These are phyloP conservation scores for Hypholoma sublateritium DNA, from an alignment of 768 basidiomycete genomes.

Conservation along the genomic window DNA sequence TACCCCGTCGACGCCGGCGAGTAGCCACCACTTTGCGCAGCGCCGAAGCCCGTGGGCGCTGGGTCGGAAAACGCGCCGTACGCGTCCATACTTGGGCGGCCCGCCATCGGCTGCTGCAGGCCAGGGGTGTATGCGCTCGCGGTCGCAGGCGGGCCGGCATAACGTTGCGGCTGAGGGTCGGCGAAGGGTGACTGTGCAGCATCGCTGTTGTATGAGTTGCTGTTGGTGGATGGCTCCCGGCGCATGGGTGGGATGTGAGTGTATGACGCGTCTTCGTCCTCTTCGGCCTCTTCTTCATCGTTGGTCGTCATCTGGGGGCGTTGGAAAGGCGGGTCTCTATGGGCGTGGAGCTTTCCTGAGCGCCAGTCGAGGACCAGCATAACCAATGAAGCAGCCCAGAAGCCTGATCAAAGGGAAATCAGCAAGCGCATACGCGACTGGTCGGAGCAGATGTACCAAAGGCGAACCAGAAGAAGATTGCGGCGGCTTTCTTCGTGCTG, in stretches of 20 bases:
- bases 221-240: conserved; percentile 19
- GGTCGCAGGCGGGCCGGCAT: conserved; percentile 25
- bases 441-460: conserved; percentile 52
- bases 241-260: conserved; percentile 44
- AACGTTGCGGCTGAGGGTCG: conserved; percentile 52
- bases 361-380: conserved; percentile 79
- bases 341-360: conserved; percentile 56
- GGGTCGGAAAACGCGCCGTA: conserved; percentile 93
- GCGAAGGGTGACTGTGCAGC: conserved; percentile 48
- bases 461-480: conserved; percentile 86
- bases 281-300: conserved; percentile 50
- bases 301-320: conserved; percentile 51
- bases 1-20: conserved; percentile 16
- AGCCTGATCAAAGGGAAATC: conserved; percentile 40
- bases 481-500: conserved; percentile 87
- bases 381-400: conserved; percentile 71
- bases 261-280: conserved; percentile 56
- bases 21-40: conserved; percentile 28
- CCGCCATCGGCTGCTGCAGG: conserved; percentile 26
- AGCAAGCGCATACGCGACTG: neutral
- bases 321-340: conserved; percentile 77
- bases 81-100: conserved; percentile 76
- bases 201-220: conserved; percentile 25
- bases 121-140: conserved; percentile 29
- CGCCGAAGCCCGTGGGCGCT: conserved; percentile 72